These are phyloP conservation scores for Penicillium sp. DNA, from an alignment of 2,329 filamentous ascomycete species.

Conservation along the genomic window DNA sequence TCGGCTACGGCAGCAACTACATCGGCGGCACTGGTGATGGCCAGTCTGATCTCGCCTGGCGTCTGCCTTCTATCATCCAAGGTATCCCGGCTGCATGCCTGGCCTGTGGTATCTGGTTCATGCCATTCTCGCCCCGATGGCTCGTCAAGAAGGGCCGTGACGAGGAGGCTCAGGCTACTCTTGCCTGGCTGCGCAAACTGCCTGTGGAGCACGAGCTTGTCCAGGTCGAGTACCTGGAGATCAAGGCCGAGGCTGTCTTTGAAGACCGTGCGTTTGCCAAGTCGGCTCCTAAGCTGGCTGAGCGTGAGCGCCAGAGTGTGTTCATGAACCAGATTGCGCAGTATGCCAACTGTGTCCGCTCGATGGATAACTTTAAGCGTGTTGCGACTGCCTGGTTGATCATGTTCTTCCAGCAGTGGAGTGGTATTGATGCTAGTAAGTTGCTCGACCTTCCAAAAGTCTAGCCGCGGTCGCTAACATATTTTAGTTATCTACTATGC, in stretches of 20 bases:
- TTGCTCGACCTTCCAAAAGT: background rate
- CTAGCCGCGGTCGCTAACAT: constrained; percentile 7
- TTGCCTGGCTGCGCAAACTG: constrained; percentile 31
- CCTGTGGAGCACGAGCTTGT: constrained; percentile 42
- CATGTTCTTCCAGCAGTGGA: constrained; percentile 55
- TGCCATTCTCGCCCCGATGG: constrained; percentile 60
- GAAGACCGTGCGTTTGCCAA: constrained; percentile 47
- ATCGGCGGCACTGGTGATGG: constrained; percentile 37
- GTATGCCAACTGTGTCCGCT: constrained; percentile 52
- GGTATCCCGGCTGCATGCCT: constrained; percentile 42
- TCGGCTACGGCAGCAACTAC: constrained; percentile 46
- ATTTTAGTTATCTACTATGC: constrained; percentile 46
- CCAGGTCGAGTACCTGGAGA: constrained; percentile 50
- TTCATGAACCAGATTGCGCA: constrained; percentile 53
- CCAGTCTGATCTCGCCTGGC: constrained; percentile 47
- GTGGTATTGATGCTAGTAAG: constrained; percentile 44
- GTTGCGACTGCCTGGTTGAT: constrained; percentile 48
- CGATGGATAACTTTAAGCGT: constrained; percentile 54
- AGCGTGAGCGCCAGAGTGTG: constrained; percentile 42
- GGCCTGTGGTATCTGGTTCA: constrained; percentile 45
- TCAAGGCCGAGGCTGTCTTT: constrained; percentile 51
- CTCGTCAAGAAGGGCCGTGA: constrained; percentile 51
- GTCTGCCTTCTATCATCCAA: constrained; percentile 51
- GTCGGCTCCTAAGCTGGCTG: constrained; percentile 46
- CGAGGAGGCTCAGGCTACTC: constrained; percentile 41